phyloP scores from a whole-genome alignment of 768 basidiomycete genomes.

The Pholiota conissans region DNA sequence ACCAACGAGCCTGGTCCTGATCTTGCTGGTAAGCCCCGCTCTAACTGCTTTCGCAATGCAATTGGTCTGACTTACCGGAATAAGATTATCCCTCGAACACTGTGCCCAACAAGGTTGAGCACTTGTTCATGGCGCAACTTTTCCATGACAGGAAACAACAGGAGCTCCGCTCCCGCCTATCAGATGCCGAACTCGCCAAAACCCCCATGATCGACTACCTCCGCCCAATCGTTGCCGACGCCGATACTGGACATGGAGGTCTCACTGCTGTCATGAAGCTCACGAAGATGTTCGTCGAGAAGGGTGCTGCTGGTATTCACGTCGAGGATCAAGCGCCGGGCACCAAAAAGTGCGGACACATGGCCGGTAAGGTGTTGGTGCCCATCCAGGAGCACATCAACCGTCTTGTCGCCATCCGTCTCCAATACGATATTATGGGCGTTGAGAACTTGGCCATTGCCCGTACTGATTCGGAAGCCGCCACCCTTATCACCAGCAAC shows the following conservation, averaged over 20 bases:
- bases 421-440: constrained; percentile 99
- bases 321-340: constrained; percentile 98
- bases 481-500: constrained; percentile 94
- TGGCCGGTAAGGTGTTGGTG: constrained; percentile 96
- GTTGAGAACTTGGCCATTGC: constrained; percentile 93
- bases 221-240: constrained; percentile 94
- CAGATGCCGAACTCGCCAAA: constrained; percentile 67
- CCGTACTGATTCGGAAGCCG: constrained; percentile 96
- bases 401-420: constrained; percentile 93
- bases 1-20: constrained; percentile 98
- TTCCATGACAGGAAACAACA: constrained; percentile 99
- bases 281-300: constrained; percentile 98
- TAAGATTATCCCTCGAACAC: constrained; percentile 98
- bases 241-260: constrained; percentile 97
- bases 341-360: constrained; percentile 95
- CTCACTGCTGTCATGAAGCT: constrained; percentile 99
- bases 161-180: constrained; percentile 70
- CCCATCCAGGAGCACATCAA: constrained; percentile 98
- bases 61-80: neutral
- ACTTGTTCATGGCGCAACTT: constrained; percentile 95
- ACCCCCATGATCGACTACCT: constrained; percentile 85
- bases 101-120: constrained; percentile 98
- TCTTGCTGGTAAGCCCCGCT: constrained; percentile 76
- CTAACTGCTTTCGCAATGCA: neutral
- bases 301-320: constrained; percentile 97